Evolutionary conservation across 1,139 yeast species (phyloP).

Genomic region (Sugiyamaella neomexicana): DNA sequence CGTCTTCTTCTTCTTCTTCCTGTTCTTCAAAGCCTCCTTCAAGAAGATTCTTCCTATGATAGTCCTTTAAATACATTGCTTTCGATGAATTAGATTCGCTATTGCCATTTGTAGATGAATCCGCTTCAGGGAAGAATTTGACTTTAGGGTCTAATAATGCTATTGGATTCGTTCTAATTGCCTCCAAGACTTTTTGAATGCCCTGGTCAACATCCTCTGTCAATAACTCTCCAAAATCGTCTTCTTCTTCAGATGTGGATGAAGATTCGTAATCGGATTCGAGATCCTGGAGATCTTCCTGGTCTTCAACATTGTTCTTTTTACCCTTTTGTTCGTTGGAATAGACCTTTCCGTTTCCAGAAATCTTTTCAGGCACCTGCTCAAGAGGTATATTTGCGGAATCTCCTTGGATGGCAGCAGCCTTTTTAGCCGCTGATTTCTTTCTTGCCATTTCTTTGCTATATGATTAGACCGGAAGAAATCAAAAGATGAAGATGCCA

Average conservation of each 20-base stretch:
- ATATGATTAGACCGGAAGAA: not conserved
- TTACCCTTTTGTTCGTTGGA: constrained; percentile 36
- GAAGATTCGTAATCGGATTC: constrained; percentile 38
- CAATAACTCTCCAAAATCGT: constrained; percentile 83
- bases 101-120: constrained; percentile 22
- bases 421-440: constrained; percentile 83
- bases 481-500: not conserved
- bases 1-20: constrained; percentile 43
- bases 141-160: constrained; percentile 62
- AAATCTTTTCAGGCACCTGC: constrained; percentile 15
- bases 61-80: constrained; percentile 88
- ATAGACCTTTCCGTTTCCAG: constrained; percentile 22
- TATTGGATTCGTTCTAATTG: constrained; percentile 64
- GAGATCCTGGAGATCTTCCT: constrained; percentile 5
- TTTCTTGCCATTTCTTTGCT: constrained; percentile 76
- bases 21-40: constrained; percentile 55
- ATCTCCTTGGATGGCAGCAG: constrained; percentile 49
- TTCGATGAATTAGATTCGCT: constrained; percentile 43
- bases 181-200: constrained; percentile 65
- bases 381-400: no score
- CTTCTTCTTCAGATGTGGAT: constrained; percentile 72
- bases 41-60: constrained; percentile 79
- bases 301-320: constrained; percentile 25
- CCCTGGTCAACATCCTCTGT: constrained; percentile 86
- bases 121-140: constrained; percentile 66